Conservation (phyloP, 169 alveolate species). For the Plasmodium coatneyi region DNA sequence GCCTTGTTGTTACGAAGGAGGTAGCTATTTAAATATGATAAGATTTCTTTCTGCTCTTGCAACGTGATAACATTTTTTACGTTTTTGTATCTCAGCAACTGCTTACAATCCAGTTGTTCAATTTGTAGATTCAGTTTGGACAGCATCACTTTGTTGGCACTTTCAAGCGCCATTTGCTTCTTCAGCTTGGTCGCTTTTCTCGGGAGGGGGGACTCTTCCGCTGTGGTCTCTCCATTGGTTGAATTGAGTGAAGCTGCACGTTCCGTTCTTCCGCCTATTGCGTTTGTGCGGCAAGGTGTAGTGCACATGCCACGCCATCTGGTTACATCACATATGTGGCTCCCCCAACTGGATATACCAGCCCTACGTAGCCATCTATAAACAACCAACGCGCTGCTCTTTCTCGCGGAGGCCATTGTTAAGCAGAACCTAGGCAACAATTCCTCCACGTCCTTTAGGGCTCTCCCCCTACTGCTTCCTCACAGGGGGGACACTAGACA, state of each 20-base stretch:
- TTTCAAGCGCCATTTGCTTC: neutral
- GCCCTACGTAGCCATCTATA: neutral
- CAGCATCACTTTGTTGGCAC: conserved; percentile 1
- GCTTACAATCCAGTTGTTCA: conserved; percentile 29
- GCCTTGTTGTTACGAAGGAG: conserved; percentile 36
- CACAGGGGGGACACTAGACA: neutral
- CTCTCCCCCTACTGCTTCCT: neutral
- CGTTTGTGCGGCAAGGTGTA: neutral
- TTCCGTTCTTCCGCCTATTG: neutral
- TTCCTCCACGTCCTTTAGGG: neutral
- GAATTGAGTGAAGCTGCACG: neutral
- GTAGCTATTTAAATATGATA: conserved; percentile 41
- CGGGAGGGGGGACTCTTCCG: neutral
- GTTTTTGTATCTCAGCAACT: conserved; percentile 41
- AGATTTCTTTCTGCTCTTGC: conserved; percentile 16
- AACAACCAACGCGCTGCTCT: neutral
- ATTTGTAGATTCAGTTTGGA: conserved; percentile 31
- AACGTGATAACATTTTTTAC: conserved; percentile 32
- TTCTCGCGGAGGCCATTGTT: conserved; percentile 1
- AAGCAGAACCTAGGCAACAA: neutral
- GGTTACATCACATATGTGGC: neutral
- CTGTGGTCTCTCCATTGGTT: neutral
- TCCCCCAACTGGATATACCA: neutral
- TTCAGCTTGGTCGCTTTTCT: conserved; percentile 7
- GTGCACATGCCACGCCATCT: neutral